phyloP scores from a whole-genome alignment of 352 stramenopile genomes.

The Globisporangium mamillatum region DNA sequence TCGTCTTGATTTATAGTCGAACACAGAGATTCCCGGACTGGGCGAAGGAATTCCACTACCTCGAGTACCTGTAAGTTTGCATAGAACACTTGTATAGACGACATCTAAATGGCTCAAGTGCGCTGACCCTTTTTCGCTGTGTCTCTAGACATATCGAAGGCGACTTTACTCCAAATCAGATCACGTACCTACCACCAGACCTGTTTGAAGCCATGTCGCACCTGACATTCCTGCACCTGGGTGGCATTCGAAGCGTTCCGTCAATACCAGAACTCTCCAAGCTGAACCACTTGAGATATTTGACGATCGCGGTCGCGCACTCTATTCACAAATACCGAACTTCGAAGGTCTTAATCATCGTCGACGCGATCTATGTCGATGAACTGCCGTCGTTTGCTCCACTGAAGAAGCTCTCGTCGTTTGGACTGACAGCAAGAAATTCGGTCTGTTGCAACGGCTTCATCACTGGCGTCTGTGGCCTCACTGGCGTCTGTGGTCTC shows the following conservation, averaged over 20 bases:
- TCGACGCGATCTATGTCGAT: constrained; percentile 15
- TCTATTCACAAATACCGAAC: background rate
- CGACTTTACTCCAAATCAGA: constrained; percentile 11
- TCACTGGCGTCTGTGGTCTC: constrained; percentile 10
- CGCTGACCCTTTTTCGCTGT: background rate
- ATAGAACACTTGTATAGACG: background rate
- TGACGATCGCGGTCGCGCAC: background rate
- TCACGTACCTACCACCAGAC: constrained; percentile 2
- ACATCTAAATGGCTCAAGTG: background rate
- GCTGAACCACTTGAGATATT: background rate
- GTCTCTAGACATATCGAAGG: constrained; percentile 21
- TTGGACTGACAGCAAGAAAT: background rate
- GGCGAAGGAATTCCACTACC: constrained; percentile 8
- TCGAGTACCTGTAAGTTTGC: constrained; percentile 12
- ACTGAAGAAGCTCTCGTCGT: background rate
- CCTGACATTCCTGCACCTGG: constrained; percentile 7
- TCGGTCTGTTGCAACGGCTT: background rate
- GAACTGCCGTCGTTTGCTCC: constrained; percentile 20
- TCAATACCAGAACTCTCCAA: background rate
- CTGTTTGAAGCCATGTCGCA: constrained; percentile 7
- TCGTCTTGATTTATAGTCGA: constrained; percentile 13
- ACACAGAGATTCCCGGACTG: constrained; percentile 9
- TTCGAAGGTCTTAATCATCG: constrained; percentile 17
- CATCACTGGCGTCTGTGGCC: background rate
- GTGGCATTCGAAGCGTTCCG: background rate